These are phyloP conservation scores for Hamamelis virginiana DNA, from an alignment of 164 flowering plant genomes.

Conservation along the genomic window DNA sequence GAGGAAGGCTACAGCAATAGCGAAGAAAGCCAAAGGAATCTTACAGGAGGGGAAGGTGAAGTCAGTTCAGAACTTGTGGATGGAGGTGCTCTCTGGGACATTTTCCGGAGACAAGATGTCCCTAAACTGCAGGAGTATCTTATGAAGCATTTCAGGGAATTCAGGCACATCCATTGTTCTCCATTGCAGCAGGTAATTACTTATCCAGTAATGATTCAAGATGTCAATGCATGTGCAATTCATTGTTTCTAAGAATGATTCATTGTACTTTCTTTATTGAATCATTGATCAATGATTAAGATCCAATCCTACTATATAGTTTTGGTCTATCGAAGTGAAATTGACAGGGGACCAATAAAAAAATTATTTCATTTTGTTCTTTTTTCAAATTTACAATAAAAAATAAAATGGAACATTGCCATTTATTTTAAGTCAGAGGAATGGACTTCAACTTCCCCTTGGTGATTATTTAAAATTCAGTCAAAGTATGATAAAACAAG, in stretches of 20 bases:
- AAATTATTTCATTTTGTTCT: too few relatives aligned
- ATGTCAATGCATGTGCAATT: not conserved
- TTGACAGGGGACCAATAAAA: not conserved
- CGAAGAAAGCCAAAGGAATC: too few relatives aligned
- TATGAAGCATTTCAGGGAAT: constrained; percentile 39
- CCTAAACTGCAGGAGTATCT: constrained; percentile 46
- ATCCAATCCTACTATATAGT: not conserved
- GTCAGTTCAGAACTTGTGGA: constrained; percentile 15
- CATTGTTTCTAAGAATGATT: not conserved
- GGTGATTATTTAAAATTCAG: too few relatives aligned
- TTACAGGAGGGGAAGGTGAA: too few relatives aligned
- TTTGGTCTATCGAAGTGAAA: not conserved
- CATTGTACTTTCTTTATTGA: not conserved
- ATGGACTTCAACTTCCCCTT: too few relatives aligned
- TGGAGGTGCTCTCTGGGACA: constrained; percentile 83
- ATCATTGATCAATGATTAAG: not conserved
- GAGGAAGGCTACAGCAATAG: too few relatives aligned
- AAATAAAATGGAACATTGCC: not conserved
- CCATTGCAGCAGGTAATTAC: constrained; percentile 34
- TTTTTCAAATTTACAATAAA: not conserved
- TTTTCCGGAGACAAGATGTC: constrained; percentile 68
- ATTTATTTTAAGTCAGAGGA: too few relatives aligned
- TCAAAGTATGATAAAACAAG: too few relatives aligned
- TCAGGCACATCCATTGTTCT: constrained; percentile 40
- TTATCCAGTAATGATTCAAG: not conserved